A percentile compares a stretch with the other conserved stretches of the same genome.
phyloP scores from a whole-genome alignment of 176 grass and related monocot genomes.

The Zizania latifolia region DNA sequence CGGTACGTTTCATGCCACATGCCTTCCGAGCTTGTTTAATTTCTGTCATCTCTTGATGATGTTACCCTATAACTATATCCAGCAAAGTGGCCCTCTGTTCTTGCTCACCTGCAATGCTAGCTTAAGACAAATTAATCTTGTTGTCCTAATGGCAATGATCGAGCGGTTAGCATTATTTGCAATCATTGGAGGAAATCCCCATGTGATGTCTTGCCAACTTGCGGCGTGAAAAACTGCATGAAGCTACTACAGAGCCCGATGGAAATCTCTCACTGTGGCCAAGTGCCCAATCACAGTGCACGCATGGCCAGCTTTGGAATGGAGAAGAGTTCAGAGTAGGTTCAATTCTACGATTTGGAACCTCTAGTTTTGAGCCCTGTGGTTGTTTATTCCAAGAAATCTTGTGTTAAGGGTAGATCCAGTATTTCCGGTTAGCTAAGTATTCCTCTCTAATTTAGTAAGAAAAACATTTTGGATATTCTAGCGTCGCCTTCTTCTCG shows the following conservation, averaged over 20 bases:
- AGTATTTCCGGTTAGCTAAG: too few relatives aligned
- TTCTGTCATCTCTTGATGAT: neutral
- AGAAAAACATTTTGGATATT: neutral
- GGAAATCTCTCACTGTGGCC: neutral
- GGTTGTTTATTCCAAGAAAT: neutral
- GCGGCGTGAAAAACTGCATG: slow-evolving; percentile 14
- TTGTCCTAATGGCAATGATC: slow-evolving; percentile 26
- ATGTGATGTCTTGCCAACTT: slow-evolving; percentile 36
- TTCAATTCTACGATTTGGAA: neutral
- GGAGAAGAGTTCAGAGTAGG: neutral
- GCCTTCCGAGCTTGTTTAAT: neutral
- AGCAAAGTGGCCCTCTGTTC: slow-evolving; percentile 2
- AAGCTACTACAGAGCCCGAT: slow-evolving; percentile 14
- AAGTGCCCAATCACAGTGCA: neutral
- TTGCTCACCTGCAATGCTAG: slow-evolving; percentile 9
- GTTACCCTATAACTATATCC: too few relatives aligned
- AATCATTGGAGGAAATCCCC: slow-evolving; percentile 27
- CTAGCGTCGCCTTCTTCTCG: neutral
- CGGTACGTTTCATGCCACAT: neutral
- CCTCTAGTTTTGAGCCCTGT: neutral
- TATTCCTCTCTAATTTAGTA: too few relatives aligned
- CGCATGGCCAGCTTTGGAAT: neutral
- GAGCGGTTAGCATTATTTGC: slow-evolving; percentile 26
- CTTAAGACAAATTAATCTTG: slow-evolving; percentile 26
- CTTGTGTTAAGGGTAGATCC: too few relatives aligned